A percentile compares a stretch with the other conserved stretches of the same genome.
Conservation (phyloP, 768 basidiomycete genomes). For the Lanmaoa rubissima region DNA sequence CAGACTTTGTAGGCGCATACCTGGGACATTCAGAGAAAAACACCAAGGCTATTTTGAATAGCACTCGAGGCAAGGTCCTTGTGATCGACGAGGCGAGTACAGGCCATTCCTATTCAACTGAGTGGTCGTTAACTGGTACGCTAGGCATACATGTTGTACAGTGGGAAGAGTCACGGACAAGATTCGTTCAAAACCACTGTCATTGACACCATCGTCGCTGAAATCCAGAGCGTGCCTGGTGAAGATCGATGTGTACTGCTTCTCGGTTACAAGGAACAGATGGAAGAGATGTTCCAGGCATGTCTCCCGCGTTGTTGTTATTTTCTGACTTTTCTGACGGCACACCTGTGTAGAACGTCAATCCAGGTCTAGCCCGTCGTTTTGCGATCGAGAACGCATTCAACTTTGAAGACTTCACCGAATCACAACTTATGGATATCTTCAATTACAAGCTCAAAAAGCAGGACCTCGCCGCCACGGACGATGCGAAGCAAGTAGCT, state of each 20-base stretch:
- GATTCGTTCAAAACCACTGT: constrained; percentile 66
- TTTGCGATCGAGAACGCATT: constrained; percentile 71
- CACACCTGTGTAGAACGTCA: constrained; percentile 51
- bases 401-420: constrained; percentile 63
- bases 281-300: constrained; percentile 76
- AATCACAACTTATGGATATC: constrained; percentile 49
- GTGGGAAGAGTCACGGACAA: constrained; percentile 30
- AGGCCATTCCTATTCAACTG: constrained; percentile 9
- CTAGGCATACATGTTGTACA: constrained; percentile 49
- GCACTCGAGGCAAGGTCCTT: constrained; percentile 60
- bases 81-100: constrained; percentile 63
- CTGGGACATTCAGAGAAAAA: constrained; percentile 62
- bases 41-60: constrained; percentile 61
- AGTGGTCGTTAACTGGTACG: background rate
- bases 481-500: constrained; percentile 55
- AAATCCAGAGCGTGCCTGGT: constrained; percentile 65
- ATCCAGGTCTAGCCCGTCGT: constrained; percentile 62
- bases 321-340: background rate
- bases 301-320: background rate
- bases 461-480: constrained; percentile 57
- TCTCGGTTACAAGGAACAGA: constrained; percentile 63
- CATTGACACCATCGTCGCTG: constrained; percentile 73
- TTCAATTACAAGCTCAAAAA: constrained; percentile 54
- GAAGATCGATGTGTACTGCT: constrained; percentile 70
- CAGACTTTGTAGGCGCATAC: constrained; percentile 62